Evolutionary conservation across 2,329 filamentous ascomycete genomes (phyloP).

Genomic region (Stachybotrys elegans): DNA sequence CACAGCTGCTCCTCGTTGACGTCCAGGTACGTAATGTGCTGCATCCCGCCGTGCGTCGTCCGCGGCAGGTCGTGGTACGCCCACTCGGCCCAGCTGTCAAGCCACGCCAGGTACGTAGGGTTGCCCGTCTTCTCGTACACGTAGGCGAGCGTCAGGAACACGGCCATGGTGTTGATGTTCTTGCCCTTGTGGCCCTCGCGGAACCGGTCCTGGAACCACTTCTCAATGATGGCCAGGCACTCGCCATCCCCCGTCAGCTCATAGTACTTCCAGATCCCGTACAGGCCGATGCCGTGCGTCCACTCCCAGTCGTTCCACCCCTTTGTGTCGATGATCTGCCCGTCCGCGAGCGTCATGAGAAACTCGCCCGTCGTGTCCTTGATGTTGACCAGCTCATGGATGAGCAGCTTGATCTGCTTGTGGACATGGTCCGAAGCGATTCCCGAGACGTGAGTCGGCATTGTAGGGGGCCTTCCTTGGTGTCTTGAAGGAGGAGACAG

Average conservation of each 20-base stretch:
- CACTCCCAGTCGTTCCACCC: conserved; percentile 82
- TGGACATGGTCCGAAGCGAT: conserved; percentile 44
- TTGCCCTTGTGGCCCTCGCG: conserved; percentile 70
- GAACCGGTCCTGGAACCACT: conserved; percentile 68
- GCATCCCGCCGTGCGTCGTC: conserved; percentile 67
- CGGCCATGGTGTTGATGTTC: conserved; percentile 82
- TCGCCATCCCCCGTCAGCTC: conserved; percentile 59
- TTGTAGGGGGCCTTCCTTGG: conserved; percentile 8
- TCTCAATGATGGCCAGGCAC: conserved; percentile 61
- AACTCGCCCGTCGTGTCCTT: conserved; percentile 71
- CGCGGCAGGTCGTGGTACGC: conserved; percentile 70
- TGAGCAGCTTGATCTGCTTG: conserved; percentile 58
- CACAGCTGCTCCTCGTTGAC: conserved; percentile 72
- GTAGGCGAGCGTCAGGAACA: conserved; percentile 69
- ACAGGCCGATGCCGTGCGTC: conserved; percentile 76
- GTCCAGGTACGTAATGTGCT: conserved; percentile 69
- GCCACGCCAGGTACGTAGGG: conserved; percentile 66
- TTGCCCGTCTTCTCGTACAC: conserved; percentile 73
- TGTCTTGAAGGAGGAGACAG: too few relatives aligned
- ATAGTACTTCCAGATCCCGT: conserved; percentile 80
- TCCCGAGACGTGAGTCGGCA: conserved; percentile 33
- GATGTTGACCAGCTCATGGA: conserved; percentile 72
- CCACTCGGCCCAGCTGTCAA: conserved; percentile 80
- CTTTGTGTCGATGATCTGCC: conserved; percentile 76
- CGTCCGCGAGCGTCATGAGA: conserved; percentile 64